Evolutionary conservation across 805 yeast genomes (phyloP).

Genomic region (Torulaspora indica): DNA sequence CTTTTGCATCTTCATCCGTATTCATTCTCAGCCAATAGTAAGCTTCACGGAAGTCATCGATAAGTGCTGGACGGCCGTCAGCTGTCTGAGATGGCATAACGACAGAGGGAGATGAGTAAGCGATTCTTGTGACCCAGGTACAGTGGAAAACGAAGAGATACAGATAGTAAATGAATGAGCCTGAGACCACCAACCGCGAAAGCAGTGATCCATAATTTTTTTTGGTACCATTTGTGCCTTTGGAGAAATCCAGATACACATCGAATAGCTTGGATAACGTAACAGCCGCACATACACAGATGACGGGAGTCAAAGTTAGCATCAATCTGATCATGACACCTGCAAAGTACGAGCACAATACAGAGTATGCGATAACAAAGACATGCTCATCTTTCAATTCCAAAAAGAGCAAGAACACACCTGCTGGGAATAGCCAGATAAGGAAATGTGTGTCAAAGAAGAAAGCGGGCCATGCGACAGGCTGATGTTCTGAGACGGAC

Average conservation of each 20-base stretch:
- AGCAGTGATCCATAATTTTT: conserved; percentile 36
- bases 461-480: conserved; percentile 99
- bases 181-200: conserved; percentile 59
- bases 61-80: conserved; percentile 78
- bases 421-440: conserved; percentile 98
- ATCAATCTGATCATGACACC: conserved; percentile 99
- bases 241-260: conserved; percentile 64
- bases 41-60: conserved; percentile 98
- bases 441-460: conserved; percentile 89
- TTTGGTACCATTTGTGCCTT: conserved; percentile 14
- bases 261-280: conserved; percentile 83
- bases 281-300: conserved; percentile 89
- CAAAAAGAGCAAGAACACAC: conserved; percentile 84
- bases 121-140: conserved; percentile 94
- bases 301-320: conserved; percentile 93
- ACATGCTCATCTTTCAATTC: conserved; percentile 89
- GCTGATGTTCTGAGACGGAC: conserved; percentile 98
- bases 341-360: conserved; percentile 94
- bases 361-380: conserved; percentile 84
- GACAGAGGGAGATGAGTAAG: conserved; percentile 96
- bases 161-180: conserved; percentile 69
- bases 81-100: conserved; percentile 76
- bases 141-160: conserved; percentile 84
- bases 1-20: conserved; percentile 91
- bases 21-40: conserved; percentile 98